Base-by-base conservation (phyloP, 352 stramenopile species). In the Phytophthora pluvialis region DNA sequence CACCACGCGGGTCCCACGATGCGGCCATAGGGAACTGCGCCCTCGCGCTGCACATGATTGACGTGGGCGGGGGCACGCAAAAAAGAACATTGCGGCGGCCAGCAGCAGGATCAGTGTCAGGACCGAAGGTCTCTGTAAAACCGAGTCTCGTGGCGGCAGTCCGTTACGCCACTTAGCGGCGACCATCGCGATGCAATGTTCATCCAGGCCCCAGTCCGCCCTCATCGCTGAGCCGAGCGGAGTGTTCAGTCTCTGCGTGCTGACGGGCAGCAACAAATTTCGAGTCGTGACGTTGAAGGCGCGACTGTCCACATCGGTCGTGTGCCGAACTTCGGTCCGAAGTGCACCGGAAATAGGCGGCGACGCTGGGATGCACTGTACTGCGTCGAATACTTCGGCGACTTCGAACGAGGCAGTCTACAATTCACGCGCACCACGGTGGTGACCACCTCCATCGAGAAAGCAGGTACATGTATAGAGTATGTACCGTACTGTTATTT, bases 231-330 rank as follows among this genome's bases (percentile, higher is more conserved):
- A 65, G 57, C 57, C 47, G 47, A 65, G 49, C 39, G 40, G n/a
- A 43, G 28, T 18, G 47, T 46, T 43, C 35, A 43, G 40, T 48
- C 13, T 53, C 18, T 18, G 28, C 46, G n/a, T 21, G n/a, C 18
- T 15, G 49, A 55, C 50, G 33, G 35, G 63, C 51, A 60, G 58
- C 58, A 67, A 60, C 35, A 60, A 68, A 42, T 62, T 63, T 68
- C 48, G 33, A 4, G 52, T 69, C 46, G 61, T 60, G 38, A 18
- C 35, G 54, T 70, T 51, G 61, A 28, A 44, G 7, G 51, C 10
- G 51, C 51, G 51, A 49, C 51, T 59, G 51, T 59, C 51, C 51
- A 49, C 51, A 58, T 48, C n/a, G 38, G 12, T 21, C 21, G 21
- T 21, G 21, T 21, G 1, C 21, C 21, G 21, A 21, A 21, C 21